Base-by-base conservation (phyloP, 768 basidiomycete genomes). In the Psilocybe azurescens region DNA sequence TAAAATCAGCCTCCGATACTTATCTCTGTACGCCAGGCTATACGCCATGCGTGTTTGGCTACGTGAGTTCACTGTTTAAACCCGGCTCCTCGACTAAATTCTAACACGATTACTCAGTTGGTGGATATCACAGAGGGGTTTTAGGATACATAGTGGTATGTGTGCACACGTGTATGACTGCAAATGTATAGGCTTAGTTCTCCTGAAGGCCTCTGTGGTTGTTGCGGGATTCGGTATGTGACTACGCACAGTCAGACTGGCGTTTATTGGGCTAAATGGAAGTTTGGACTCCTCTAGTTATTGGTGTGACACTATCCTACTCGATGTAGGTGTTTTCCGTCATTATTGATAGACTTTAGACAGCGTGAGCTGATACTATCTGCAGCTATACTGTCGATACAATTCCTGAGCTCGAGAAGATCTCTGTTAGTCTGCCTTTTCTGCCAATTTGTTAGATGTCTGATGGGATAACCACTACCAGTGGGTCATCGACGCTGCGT, bases 11-110 rank as follows among this genome's bases (percentile, higher is more conserved):
- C 24, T 24, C 24, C 2, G 24, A 24, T 24, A 24, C 24, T 24
- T 24, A 24, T 24, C 2, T 24, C 13, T 6, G 36, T 56, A 49
- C 52, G 24, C 18, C 14, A 82, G 82, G 62, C 64, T 83, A 24
- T 84, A 84, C 50, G 74, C 80, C 5, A 74, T 74, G 59, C 77
- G 83, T 3, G 78, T 83, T 7, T 83, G 81, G 81, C 69, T 79
- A 52, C 77, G 81, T 84, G 56, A 70, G 81, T 80, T 8, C 18
- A 28, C 36, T 24, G 9, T 5, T 53, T 24, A 11, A 39, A 32
- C 24, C 10, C 29, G 30, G 16, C 24, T 8, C 4, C 2, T 20
- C 10, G 28, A 30, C 5, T 32, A 11, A 18, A n/a, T 46, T n/a
- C 8, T 24, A 29, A 30, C 44, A n/a, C 1, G 6, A 32, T 38